A percentile compares a stretch with the other conserved stretches of the same genome.
Conservation (phyloP, 148 eudicot species). For the Nepenthes mirabilis region DNA sequence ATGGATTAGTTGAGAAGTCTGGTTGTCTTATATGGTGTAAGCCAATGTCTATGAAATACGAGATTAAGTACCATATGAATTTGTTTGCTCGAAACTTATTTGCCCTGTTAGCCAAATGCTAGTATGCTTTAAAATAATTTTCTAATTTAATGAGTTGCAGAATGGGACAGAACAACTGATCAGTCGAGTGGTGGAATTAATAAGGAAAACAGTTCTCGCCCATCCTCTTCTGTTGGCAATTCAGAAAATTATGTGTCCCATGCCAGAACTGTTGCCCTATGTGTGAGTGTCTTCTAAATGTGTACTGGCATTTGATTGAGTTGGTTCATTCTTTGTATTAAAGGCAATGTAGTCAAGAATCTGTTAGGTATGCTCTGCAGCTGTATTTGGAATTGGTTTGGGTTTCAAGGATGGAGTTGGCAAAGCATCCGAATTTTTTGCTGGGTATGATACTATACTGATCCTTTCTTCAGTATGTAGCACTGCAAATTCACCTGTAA, state of each 20-base stretch:
- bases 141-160: conserved; percentile 27
- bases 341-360: conserved; percentile 21
- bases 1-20: too few species aligned
- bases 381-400: conserved; percentile 79
- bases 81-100: too few species aligned
- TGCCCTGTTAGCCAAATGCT: neutral
- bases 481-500: too few species aligned
- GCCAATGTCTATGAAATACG: too few species aligned
- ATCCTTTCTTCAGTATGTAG: neutral
- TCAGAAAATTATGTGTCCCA: conserved; percentile 32
- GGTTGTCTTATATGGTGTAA: too few species aligned
- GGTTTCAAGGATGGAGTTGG: conserved; percentile 81
- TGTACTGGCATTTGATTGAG: conserved; percentile 1
- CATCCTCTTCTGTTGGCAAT: conserved; percentile 15
- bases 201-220: conserved; percentile 16
- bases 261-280: conserved; percentile 63
- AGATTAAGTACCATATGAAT: too few species aligned
- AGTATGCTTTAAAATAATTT: conserved; percentile 5
- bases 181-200: conserved; percentile 18
- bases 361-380: conserved; percentile 67
- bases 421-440: conserved; percentile 93
- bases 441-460: conserved; percentile 49
- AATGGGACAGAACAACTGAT: conserved; percentile 18
- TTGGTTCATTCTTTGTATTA: conserved; percentile 7
- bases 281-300: conserved; percentile 34